These are phyloP conservation scores for Coemansia aciculifera DNA, from an alignment of 192 early-diverging fungal genomes.

Conservation along the genomic window DNA sequence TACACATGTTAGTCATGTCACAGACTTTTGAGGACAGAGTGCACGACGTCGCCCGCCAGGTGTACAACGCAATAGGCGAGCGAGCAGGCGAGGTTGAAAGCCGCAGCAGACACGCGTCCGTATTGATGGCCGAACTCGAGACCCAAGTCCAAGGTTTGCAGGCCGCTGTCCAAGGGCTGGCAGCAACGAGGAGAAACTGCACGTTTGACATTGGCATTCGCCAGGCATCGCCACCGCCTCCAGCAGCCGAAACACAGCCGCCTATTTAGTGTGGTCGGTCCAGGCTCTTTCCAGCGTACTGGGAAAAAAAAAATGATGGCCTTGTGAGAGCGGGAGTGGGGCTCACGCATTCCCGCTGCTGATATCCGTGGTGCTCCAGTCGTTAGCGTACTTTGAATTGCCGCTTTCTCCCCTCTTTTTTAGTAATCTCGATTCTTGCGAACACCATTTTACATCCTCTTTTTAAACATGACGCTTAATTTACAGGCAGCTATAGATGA, in stretches of 20 bases:
- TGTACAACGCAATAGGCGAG: slow-evolving; percentile 26
- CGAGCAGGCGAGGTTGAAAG: slow-evolving; percentile 25
- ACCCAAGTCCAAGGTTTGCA: slow-evolving; percentile 37
- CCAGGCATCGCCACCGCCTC: not conserved
- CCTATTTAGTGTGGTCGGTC: not conserved
- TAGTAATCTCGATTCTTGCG: not conserved
- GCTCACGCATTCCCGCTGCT: too few relatives aligned
- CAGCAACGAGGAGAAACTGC: slow-evolving; percentile 30
- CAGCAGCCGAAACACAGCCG: not conserved
- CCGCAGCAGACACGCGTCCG: slow-evolving; percentile 13
- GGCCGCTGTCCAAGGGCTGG: slow-evolving; percentile 28
- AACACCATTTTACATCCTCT: not conserved
- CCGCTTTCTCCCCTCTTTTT: not conserved
- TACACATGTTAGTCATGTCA: not conserved
- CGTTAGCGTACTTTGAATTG: not conserved
- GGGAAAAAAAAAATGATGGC: not conserved
- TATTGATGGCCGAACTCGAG: slow-evolving; percentile 46
- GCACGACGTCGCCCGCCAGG: slow-evolving; percentile 27
- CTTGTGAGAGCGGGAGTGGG: not conserved
- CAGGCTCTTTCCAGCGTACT: not conserved
- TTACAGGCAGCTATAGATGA: slow-evolving; percentile 46
- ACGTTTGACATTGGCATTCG: slow-evolving; percentile 32
- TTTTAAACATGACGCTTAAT: slow-evolving; percentile 40
- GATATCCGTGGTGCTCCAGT: too few relatives aligned
- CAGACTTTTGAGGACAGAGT: slow-evolving; percentile 36